Base-by-base conservation (phyloP, 768 basidiomycete species). In the Boletus barrowsii region DNA sequence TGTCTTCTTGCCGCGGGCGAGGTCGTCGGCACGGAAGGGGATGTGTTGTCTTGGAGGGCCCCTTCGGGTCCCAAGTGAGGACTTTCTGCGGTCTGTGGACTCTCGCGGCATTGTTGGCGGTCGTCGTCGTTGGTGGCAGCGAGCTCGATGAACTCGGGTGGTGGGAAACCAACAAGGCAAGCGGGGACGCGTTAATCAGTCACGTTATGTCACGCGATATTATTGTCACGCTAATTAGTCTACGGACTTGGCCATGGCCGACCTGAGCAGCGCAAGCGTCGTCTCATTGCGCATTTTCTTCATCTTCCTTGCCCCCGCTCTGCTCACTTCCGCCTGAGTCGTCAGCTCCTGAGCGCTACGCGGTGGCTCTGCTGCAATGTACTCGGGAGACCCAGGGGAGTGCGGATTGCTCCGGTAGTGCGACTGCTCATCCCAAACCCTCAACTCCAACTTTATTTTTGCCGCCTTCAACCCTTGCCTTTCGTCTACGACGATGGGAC, bases 21-120 rank as follows among this genome's bases (percentile, higher is more conserved):
- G 81, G 61, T 90, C 86, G 59, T 90, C 87, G 3, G 87, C 88
- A 46, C 86, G 82, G 63, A 87, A 92, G 1, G 90, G 90, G 14
- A 88, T 79, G 60, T 91, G 87, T 5, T 81, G 76, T 62, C 84
- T 83, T 61, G 81, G 83, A 1, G 78, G 78, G 1, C 81, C 82
- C 22, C 86, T 79, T 39, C 86, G 78, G 15, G 71, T 66, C 11
- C 75, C 78, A 17, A 79, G 47, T 42, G 75, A 76, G 37, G 69
- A 72, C 59, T 72, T 70, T 62, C 69, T 65, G 41, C 66, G 68
- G 14, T 59, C 58, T 24, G 62, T 42, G 11, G 56, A 46, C 48
- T 63, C 63, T 47, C 61, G 61, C 22, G 71, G 66, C 71, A 71
- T 72, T 22, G 49, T 39, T 46, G 33, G 37, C 20, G 5, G 55